Base-by-base conservation (phyloP, 2,329 filamentous ascomycete genomes). In the Stemphylium lycopersici region DNA sequence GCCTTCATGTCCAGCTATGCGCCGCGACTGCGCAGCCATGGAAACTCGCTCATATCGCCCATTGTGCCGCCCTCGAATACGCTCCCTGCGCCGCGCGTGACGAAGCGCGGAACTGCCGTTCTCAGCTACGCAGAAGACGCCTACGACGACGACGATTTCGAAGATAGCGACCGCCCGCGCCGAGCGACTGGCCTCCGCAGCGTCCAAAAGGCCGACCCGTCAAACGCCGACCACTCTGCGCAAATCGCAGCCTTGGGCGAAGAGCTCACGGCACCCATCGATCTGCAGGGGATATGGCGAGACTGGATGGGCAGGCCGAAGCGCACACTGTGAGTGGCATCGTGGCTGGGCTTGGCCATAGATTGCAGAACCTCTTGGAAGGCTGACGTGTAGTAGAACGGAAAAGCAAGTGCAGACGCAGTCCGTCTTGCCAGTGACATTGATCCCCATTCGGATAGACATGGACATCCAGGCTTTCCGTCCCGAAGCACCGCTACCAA, bases 71-170 rank as follows among this genome's bases (percentile, higher is more conserved):
- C 84, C 50, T 87, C 86, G 58, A 83, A 87, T 52, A 83, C 85
- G n/a, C 76, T 85, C 2, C 87, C 86, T 20, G 85, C 88, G 34
- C 79, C 90, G 66, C 87, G 93, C 72, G 96, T 90, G n/a, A 98
- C 95, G 7, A 98, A 99, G 80, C 89, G 95, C 76, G 95, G 95
- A 53, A 98, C 95, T 2, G 95, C 91, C 31, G 90, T 93, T 60
- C 95, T 98, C 78, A 99, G 97, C 79, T 99, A 99, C 72, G 93
- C 95, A 20, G 95, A 99, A 74, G 93, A 98, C 74, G 93, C 93
- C 41, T 96, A 89, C 70, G 93, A 97, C 63, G 92, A 88, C 51
- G 90, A 91, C 59, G 88, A 90, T 44, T 89, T 91, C 59, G 89
- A 91, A 50, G 82, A 85, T 55, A 85, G 91, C 60, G 87, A 93